Conservation (phyloP, 768 basidiomycete species). For the Scleroderma citrinum region DNA sequence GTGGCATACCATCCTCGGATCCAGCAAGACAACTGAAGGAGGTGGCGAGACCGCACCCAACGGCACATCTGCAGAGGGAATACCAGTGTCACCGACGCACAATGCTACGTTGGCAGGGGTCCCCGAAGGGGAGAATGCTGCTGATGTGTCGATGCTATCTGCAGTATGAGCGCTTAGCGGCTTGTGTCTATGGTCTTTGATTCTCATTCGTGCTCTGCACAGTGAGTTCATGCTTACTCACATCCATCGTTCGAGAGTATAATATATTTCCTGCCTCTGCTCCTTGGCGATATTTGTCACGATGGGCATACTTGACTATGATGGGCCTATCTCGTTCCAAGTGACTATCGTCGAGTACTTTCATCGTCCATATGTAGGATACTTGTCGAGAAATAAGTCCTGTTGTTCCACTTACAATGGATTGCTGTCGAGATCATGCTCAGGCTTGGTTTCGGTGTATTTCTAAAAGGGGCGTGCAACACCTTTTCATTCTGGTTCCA, state of each 20-base stretch:
- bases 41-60: constrained; percentile 22
- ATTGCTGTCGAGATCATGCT: neutral
- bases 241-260: constrained; percentile 15
- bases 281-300: constrained; percentile 13
- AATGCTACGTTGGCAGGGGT: constrained; percentile 25
- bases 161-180: constrained; percentile 27
- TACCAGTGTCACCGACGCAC: constrained; percentile 17
- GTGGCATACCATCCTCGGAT: constrained; percentile 36
- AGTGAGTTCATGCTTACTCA: constrained; percentile 14
- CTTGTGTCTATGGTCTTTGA: constrained; percentile 5
- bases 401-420: no score
- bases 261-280: constrained; percentile 4
- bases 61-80: constrained; percentile 18
- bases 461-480: no score
- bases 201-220: constrained; percentile 1
- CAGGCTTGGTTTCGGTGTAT: no score
- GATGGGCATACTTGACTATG: constrained; percentile 20
- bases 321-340: neutral
- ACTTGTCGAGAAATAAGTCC: neutral
- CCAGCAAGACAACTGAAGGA: constrained; percentile 28
- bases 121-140: constrained; percentile 23
- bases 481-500: no score
- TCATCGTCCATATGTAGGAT: neutral
- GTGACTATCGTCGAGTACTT: neutral
- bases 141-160: constrained; percentile 35